These are phyloP conservation scores for Diaporthe vexans DNA, from an alignment of 2,329 filamentous ascomycete species.

Conservation along the genomic window DNA sequence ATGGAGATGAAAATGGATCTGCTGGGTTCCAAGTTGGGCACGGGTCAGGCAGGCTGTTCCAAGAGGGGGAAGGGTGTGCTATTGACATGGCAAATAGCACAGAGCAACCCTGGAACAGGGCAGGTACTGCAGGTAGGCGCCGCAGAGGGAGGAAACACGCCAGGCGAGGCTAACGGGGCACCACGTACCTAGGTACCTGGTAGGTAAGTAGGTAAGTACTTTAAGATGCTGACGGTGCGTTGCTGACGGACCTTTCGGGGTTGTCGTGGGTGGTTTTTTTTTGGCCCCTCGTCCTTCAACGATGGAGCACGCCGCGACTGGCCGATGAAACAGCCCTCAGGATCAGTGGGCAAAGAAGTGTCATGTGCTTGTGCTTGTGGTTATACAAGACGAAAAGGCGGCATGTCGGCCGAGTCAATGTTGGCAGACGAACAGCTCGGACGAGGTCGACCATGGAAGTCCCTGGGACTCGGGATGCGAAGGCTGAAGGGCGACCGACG, in stretches of 20 bases:
- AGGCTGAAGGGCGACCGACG: conserved; percentile 11
- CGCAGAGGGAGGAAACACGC: not conserved
- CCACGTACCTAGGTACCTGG: not conserved
- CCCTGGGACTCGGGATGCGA: not conserved
- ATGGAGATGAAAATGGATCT: conserved; percentile 30
- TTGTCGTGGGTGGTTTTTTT: not conserved
- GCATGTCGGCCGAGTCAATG: conserved; percentile 23
- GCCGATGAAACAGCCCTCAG: conserved; percentile 24
- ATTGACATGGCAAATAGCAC: not conserved
- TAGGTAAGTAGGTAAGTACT: not conserved
- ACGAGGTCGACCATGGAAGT: conserved; percentile 6
- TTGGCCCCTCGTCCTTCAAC: conserved; percentile 9
- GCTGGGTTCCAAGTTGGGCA: conserved; percentile 31
- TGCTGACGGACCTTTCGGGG: no score
- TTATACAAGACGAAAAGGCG: conserved; percentile 5
- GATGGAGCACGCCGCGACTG: conserved; percentile 20
- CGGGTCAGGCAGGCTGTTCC: conserved; percentile 21
- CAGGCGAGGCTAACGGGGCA: not conserved
- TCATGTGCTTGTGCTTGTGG: not conserved
- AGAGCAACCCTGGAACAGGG: not conserved
- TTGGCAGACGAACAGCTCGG: conserved; percentile 1
- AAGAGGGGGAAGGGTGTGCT: not conserved
- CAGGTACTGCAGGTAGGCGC: not conserved
- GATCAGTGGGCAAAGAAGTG: conserved; percentile 23
- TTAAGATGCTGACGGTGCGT: conserved; percentile 13